These are phyloP conservation scores for Opeltia flavorubescens DNA, from an alignment of 495 filamentous ascomycete genomes.

Conservation along the genomic window DNA sequence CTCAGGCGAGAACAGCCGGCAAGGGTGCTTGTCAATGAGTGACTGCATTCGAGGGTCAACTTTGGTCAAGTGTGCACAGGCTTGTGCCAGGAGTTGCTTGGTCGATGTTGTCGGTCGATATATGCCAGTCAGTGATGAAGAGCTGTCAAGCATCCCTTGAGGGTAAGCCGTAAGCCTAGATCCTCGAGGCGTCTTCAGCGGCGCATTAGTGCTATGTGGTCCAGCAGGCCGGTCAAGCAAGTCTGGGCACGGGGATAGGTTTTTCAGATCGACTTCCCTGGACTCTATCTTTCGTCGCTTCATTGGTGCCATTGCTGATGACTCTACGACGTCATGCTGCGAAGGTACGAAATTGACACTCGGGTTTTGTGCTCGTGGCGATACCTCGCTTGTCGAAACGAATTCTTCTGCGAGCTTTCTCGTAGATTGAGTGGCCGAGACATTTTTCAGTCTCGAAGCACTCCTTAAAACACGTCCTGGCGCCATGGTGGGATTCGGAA, in stretches of 20 bases:
- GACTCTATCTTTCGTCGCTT: constrained; percentile 3
- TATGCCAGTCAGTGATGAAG: constrained; percentile 43
- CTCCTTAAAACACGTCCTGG: no score
- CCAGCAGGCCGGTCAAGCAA: constrained; percentile 41
- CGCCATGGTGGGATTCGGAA: no score
- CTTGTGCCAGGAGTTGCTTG: constrained; percentile 60
- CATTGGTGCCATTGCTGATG: background rate
- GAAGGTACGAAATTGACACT: no score
- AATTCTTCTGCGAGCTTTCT: no score
- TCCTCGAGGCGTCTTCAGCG: constrained; percentile 65
- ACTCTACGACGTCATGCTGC: background rate
- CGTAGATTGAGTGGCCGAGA: no score
- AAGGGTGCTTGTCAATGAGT: constrained; percentile 62
- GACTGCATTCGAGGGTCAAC: constrained; percentile 60
- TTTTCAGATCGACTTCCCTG: background rate
- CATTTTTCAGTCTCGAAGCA: no score
- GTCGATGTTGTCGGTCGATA: constrained; percentile 46
- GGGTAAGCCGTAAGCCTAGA: constrained; percentile 50
- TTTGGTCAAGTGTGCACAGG: constrained; percentile 60
- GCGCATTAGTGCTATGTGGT: constrained; percentile 56
- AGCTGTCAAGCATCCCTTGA: constrained; percentile 29
- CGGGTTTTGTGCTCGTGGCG: no score
- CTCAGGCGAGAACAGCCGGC: constrained; percentile 63
- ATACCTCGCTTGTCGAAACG: no score
- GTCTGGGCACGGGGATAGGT: background rate